Evolutionary conservation across 1,284 basidiomycete species (phyloP), one percentile per base, ranked within the genome.

Genomic region (Puccinia hordei): DNA sequence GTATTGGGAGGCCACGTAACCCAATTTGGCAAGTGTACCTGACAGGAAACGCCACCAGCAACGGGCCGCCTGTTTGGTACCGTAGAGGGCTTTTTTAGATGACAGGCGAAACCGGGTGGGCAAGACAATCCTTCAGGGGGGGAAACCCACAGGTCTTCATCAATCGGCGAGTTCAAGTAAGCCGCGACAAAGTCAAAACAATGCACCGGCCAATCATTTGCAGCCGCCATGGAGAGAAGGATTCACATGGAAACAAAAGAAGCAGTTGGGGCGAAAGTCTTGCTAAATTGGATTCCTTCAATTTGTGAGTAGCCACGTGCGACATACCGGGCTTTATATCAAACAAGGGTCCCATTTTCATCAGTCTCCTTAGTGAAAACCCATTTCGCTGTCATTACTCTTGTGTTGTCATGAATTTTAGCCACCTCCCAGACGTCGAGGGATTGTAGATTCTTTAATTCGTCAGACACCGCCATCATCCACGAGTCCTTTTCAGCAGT

Each of bases 321-420:
- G 22, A 82, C 81, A 41, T 66, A 81, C 24, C 82, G 15, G 2
- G 81, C 81, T 69, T 82, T 82, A 57, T 72, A 81, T 30, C 44
- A 5, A 1, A 3, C 13, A 2, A 61, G 6, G 22, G 9, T 22
- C 41, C 80, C 81, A 51, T 65, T 27, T 15, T 41, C 22, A 6
- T 57, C 30, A 35, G 24, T 10, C 44, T 82, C 81, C 22, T 74
- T 41, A 15, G 73, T 33, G 44, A 76, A 78, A 17, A 81, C 74
- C 80, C 80, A 81, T 19, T 57, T 59, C 2, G 12, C n/a, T 2
- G 10, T 44, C 35, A 53, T 8, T 27, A 22, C 3, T 13, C 17
- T 35, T 22, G 4, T 53, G 49, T 24, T 30, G 8, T 35, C 38
- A 10, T 44, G 69, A 6, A 49, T 24, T 8, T 33, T 17, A 12